A percentile compares a stretch with the other conserved stretches of the same genome.
Conservation (phyloP, 1,139 yeast genomes). For the Yamadazyma mexicana region DNA sequence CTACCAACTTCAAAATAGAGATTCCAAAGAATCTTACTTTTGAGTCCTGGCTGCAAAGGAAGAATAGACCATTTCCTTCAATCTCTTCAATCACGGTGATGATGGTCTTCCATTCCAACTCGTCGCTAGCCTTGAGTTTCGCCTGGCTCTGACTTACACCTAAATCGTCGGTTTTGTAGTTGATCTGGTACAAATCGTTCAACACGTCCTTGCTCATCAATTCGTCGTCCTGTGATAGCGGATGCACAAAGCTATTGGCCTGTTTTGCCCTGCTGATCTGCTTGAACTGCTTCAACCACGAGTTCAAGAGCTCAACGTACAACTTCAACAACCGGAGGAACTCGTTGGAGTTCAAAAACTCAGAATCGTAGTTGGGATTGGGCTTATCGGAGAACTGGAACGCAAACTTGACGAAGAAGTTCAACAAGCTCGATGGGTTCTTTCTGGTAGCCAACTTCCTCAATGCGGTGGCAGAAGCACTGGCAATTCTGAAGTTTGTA, state of each 20-base stretch:
- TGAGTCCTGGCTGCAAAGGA: conserved; percentile 85
- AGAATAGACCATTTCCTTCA: conserved; percentile 93
- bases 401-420: conserved; percentile 75
- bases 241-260: conserved; percentile 21
- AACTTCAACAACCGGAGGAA: conserved; percentile 62
- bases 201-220: conserved; percentile 42
- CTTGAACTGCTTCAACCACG: conserved; percentile 74
- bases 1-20: conserved; percentile 70
- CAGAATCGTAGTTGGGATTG: conserved; percentile 48
- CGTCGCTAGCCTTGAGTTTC: conserved; percentile 52
- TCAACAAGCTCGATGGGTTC: conserved; percentile 71
- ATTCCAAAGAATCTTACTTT: conserved; percentile 73
- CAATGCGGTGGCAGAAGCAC: conserved; percentile 63
- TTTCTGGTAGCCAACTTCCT: conserved; percentile 64
- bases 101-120: conserved; percentile 73
- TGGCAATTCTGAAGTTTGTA: conserved; percentile 57
- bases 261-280: conserved; percentile 21
- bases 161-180: conserved; percentile 37
- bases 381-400: conserved; percentile 76
- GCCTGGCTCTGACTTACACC: conserved; percentile 21
- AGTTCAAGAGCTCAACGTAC: conserved; percentile 73
- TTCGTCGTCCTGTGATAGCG: conserved; percentile 39
- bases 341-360: conserved; percentile 55
- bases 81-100: conserved; percentile 88
- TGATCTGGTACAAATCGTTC: conserved; percentile 46